These are phyloP conservation scores for Bruguiera gymnorhiza DNA, from an alignment of 345 rosid species.

Conservation along the genomic window DNA sequence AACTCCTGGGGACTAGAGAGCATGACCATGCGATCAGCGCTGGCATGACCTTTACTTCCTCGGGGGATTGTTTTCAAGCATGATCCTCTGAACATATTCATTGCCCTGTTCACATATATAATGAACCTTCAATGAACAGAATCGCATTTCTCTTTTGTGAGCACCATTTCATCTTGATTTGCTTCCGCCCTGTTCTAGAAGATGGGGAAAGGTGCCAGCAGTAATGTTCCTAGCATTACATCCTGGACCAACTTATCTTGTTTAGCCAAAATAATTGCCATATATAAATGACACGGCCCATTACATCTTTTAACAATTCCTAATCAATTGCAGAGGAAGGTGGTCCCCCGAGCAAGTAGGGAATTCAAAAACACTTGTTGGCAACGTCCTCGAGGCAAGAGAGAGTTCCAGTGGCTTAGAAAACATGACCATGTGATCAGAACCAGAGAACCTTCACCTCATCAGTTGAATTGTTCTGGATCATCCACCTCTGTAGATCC, in stretches of 20 bases:
- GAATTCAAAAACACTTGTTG: constrained; percentile 14
- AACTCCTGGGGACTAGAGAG: constrained; percentile 26
- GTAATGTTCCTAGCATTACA: constrained; percentile 13
- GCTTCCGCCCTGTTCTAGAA: background rate
- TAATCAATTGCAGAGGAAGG: no score
- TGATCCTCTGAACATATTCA: constrained; percentile 19
- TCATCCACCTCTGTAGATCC: constrained; percentile 34
- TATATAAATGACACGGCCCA: no score
- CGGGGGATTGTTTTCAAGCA: constrained; percentile 18
- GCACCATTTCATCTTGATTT: background rate
- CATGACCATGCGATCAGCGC: constrained; percentile 33
- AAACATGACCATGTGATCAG: constrained; percentile 48
- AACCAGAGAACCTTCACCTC: constrained; percentile 31
- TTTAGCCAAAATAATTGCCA: background rate
- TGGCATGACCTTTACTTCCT: constrained; percentile 14
- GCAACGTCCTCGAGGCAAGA: constrained; percentile 29
- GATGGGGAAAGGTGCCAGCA: constrained; percentile 6
- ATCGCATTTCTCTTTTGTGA: constrained; percentile 22
- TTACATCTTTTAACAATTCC: no score
- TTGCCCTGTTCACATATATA: constrained; percentile 21
- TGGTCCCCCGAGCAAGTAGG: no score
- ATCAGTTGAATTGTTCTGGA: constrained; percentile 29
- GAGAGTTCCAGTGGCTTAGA: constrained; percentile 32
- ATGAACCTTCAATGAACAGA: constrained; percentile 19
- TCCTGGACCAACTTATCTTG: constrained; percentile 16